These are phyloP conservation scores for Aspergillus sojae DNA, from an alignment of 2,329 filamentous ascomycete species.

Conservation along the genomic window DNA sequence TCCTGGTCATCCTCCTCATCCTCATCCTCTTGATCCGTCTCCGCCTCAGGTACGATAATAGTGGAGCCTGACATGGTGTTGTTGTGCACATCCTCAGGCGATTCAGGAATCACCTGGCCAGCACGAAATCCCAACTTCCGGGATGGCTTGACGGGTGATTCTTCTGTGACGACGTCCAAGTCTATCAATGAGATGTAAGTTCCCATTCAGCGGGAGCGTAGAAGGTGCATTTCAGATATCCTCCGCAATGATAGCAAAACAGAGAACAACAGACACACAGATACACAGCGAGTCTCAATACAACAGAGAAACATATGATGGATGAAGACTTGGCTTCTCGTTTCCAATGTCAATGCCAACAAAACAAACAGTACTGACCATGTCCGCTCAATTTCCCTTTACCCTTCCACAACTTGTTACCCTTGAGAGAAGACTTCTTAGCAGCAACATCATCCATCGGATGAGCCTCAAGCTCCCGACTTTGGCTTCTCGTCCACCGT, in stretches of 20 bases:
- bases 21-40: conserved; percentile 18
- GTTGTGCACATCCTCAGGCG: conserved; percentile 33
- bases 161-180: conserved; percentile 22
- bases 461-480: conserved; percentile 34
- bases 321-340: not conserved
- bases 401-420: not conserved
- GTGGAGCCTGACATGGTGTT: conserved; percentile 37
- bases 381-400: conserved; percentile 8
- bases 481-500: conserved; percentile 43
- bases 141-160: conserved; percentile 18
- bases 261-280: not conserved
- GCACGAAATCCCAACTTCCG: conserved; percentile 14
- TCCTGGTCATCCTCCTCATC: not conserved
- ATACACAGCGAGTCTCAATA: not conserved
- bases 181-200: conserved; percentile 13
- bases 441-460: conserved; percentile 2
- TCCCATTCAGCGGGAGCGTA: not conserved
- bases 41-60: conserved; percentile 32
- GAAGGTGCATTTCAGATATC: not conserved
- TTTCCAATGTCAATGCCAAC: not conserved
- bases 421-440: not conserved
- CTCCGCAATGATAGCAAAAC: not conserved
- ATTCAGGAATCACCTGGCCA: conserved; percentile 23
- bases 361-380: conserved; percentile 1
- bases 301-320: not conserved